Evolutionary conservation across 148 eudicot species (phyloP).

Genomic region (Euryodendron excelsum): DNA sequence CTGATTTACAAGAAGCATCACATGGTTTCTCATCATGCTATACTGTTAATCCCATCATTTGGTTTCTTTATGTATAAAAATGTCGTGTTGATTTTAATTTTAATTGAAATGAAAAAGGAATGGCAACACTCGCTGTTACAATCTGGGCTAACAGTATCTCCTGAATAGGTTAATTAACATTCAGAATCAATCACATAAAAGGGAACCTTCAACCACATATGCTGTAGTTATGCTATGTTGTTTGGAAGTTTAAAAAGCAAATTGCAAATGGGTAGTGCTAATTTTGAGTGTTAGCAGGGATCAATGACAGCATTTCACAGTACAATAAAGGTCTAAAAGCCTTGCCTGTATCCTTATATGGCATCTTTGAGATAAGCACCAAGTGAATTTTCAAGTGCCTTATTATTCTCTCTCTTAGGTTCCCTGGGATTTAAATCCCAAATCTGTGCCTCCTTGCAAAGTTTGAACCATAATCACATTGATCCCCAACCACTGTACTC

Average conservation of each 20-base stretch:
- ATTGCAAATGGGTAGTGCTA: too few species aligned
- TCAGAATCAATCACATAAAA: background rate
- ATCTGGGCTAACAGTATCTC: background rate
- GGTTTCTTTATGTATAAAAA: background rate
- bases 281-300: too few species aligned
- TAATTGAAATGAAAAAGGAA: constrained; percentile 13
- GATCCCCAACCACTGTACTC: too few species aligned
- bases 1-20: background rate
- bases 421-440: too few species aligned
- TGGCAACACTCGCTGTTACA: background rate
- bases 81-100: background rate
- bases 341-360: too few species aligned
- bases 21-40: background rate
- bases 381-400: too few species aligned
- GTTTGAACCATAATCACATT: too few species aligned
- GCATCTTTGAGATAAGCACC: too few species aligned
- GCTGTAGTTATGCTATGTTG: background rate
- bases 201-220: background rate
- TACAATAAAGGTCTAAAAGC: too few species aligned
- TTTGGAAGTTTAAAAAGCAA: background rate
- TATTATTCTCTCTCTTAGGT: too few species aligned
- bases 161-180: background rate
- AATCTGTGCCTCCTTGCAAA: too few species aligned
- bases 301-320: too few species aligned
- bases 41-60: background rate